These are phyloP conservation scores for Eucalyptus rudis DNA, from an alignment of 345 rosid genomes.

Conservation along the genomic window DNA sequence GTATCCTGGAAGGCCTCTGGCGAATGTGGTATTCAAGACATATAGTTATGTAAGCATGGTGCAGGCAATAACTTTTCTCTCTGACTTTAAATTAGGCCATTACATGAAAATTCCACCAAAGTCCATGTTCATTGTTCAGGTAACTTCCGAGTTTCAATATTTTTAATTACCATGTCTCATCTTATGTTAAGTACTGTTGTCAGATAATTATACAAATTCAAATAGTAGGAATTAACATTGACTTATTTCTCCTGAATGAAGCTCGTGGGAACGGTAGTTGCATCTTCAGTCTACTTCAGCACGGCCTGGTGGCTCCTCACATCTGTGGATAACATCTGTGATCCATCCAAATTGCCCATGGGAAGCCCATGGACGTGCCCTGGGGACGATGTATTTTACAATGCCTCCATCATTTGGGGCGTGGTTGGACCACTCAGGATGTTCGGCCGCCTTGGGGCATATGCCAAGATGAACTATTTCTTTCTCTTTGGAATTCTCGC, in stretches of 20 bases:
- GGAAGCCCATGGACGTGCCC: slow-evolving; percentile 60
- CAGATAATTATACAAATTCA: not conserved
- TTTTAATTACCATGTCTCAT: not conserved
- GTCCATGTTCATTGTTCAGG: slow-evolving; percentile 49
- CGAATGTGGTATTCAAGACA: slow-evolving; percentile 35
- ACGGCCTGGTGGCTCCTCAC: slow-evolving; percentile 46
- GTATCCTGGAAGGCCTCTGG: slow-evolving; percentile 42
- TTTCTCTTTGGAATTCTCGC: slow-evolving; percentile 35
- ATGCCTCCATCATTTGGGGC: slow-evolving; percentile 55
- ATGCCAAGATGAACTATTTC: slow-evolving; percentile 38
- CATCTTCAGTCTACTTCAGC: slow-evolving; percentile 29
- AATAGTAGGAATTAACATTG: not conserved
- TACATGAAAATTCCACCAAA: slow-evolving; percentile 51
- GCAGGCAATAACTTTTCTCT: slow-evolving; percentile 31
- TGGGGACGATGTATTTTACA: slow-evolving; percentile 26
- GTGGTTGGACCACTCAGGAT: slow-evolving; percentile 33
- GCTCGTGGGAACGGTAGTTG: slow-evolving; percentile 26
- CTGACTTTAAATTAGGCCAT: slow-evolving; percentile 50
- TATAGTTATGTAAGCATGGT: slow-evolving; percentile 29
- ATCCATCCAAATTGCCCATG: slow-evolving; percentile 7
- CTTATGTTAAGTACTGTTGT: not conserved
- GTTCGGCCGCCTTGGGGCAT: slow-evolving; percentile 29
- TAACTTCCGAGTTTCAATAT: not conserved
- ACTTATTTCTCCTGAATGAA: not conserved
- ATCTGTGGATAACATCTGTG: slow-evolving; percentile 21